Evolutionary conservation across 2,329 filamentous ascomycete genomes (phyloP).

Genomic region (Talaromyces sp.): DNA sequence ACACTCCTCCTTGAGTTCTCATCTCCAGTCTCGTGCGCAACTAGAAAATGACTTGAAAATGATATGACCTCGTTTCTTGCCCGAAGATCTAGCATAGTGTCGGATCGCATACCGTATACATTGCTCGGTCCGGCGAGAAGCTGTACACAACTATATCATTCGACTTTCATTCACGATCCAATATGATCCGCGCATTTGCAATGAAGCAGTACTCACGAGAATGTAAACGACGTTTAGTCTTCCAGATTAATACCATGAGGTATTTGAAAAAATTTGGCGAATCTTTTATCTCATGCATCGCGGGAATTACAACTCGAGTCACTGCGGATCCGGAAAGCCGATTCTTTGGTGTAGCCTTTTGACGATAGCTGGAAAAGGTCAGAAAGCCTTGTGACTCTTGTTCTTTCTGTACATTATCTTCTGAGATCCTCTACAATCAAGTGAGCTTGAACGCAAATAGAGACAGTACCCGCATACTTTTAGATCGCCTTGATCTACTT

Average conservation of each 20-base stretch:
- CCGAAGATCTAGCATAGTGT: conserved; percentile 14
- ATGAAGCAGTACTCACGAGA: neutral
- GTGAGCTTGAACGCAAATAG: neutral
- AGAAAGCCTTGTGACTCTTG: neutral
- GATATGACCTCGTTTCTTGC: neutral
- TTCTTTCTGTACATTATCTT: neutral
- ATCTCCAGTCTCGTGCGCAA: neutral
- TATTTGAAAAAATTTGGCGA: conserved; percentile 7
- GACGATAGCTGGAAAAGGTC: neutral
- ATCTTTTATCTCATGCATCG: neutral
- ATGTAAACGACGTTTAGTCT: conserved; percentile 6
- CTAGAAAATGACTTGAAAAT: neutral
- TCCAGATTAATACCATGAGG: neutral
- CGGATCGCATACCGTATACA: conserved; percentile 10
- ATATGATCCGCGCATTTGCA: neutral
- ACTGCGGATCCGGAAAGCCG: neutral
- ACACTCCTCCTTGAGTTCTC: neutral
- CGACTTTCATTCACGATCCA: neutral
- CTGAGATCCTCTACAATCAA: neutral
- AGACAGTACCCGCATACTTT: neutral
- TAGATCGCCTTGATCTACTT: neutral
- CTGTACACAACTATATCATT: neutral
- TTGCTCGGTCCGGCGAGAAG: neutral
- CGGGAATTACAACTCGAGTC: neutral
- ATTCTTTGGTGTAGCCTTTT: neutral